phyloP scores from a whole-genome alignment of 768 basidiomycete species.

The Collybia sp. region DNA sequence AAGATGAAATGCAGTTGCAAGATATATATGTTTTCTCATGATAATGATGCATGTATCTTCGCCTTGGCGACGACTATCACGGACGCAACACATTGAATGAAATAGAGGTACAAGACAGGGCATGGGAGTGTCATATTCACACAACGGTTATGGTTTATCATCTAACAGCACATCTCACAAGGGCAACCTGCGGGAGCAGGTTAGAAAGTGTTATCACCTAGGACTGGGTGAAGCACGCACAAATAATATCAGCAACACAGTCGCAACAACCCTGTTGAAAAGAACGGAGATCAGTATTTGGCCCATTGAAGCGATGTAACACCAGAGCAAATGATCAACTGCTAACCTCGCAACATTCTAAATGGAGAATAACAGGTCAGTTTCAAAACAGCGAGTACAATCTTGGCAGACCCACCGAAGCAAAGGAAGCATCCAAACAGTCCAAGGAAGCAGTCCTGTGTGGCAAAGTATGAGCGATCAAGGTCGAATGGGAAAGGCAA shows the following conservation, averaged over 20 bases:
- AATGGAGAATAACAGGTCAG: not conserved
- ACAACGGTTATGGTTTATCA: too few species aligned
- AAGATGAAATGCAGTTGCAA: not conserved
- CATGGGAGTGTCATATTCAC: too few species aligned
- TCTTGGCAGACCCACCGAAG: constrained; percentile 33
- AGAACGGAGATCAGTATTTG: constrained; percentile 1
- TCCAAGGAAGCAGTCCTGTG: constrained; percentile 46
- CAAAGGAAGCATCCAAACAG: constrained; percentile 44
- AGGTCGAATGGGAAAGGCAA: not conserved
- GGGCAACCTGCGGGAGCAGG: constrained; percentile 38
- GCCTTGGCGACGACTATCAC: too few species aligned
- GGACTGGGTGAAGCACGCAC: constrained; percentile 22
- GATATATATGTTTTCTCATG: constrained; percentile 2
- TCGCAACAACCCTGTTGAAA: constrained; percentile 41
- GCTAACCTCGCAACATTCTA: constrained; percentile 47
- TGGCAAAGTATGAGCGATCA: not conserved
- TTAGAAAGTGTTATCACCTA: not conserved
- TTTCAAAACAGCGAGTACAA: not conserved
- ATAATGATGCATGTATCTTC: too few species aligned
- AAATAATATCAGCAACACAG: constrained; percentile 44
- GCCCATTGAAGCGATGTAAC: not conserved
- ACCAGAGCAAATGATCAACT: not conserved
- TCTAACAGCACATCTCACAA: constrained; percentile 51
- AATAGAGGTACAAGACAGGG: too few species aligned
- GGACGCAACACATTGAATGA: too few species aligned